phyloP scores from a whole-genome alignment of 2,329 filamentous ascomycete genomes.

The Colletotrichum ledebouriae region DNA sequence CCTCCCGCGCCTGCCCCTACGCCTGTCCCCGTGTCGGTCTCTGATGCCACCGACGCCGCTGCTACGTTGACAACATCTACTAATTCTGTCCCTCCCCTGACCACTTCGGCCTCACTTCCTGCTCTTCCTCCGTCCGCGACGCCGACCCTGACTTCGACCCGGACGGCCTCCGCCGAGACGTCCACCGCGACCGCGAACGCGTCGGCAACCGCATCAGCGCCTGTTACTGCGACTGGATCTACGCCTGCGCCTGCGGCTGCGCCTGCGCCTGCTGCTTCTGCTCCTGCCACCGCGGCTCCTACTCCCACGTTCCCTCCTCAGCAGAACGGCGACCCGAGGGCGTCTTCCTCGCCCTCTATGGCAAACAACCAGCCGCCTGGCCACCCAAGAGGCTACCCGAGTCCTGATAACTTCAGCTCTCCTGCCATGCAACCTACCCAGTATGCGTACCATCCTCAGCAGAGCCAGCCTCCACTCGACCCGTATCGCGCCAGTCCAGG shows the following conservation, averaged over 20 bases:
- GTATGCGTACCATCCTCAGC: conserved; percentile 43
- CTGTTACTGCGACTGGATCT: conserved; percentile 3
- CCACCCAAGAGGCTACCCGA: conserved; percentile 43
- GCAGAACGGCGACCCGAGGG: conserved; percentile 43
- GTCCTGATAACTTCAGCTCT: conserved; percentile 37
- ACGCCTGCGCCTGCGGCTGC: conserved; percentile 15
- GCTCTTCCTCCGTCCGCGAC: conserved; percentile 26
- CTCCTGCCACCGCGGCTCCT: conserved; percentile 10
- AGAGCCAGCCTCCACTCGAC: conserved; percentile 48
- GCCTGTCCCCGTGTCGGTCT: conserved; percentile 20
- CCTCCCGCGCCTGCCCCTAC: conserved; percentile 22
- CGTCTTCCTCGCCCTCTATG: conserved; percentile 44
- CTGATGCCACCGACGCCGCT: conserved; percentile 39
- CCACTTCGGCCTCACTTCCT: conserved; percentile 31
- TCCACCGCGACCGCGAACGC: conserved; percentile 25
- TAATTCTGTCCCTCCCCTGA: conserved; percentile 38
- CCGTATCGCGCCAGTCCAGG: conserved; percentile 52
- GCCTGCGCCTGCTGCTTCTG: conserved; percentile 16
- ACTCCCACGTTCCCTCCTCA: conserved; percentile 24
- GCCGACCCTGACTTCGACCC: conserved; percentile 28
- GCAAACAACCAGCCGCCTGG: conserved; percentile 43
- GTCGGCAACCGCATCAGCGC: conserved; percentile 9
- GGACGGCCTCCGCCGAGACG: conserved; percentile 29
- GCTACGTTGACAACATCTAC: conserved; percentile 38
- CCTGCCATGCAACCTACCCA: conserved; percentile 31